Base-by-base conservation (phyloP, 768 basidiomycete species). In the Leccinum aurantiacum region DNA sequence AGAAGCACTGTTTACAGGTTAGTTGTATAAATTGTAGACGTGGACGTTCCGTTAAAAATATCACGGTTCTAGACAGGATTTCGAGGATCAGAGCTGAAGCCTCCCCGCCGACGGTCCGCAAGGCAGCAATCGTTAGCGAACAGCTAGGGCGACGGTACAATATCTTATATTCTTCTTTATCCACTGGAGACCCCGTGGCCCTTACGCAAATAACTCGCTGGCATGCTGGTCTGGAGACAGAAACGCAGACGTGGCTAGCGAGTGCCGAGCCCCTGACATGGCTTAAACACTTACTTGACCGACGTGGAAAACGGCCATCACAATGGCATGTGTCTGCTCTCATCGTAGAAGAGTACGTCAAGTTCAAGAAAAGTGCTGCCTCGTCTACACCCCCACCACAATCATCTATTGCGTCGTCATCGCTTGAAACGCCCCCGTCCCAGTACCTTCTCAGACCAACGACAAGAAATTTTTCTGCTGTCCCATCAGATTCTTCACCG, bases 201-300 rank as follows among this genome's bases (percentile, higher is more conserved):
- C 76, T 85, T 8, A 74, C 77, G 19, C 76, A 78, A 47, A 78
- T 85, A 29, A 79, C 78, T 31, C 82, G 80, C 19, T 92, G 90
- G 90, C 83, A 85, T 63, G 70, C 75, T n/a, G 71, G 73, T 31
- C 84, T 84, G 58, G 80, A 82, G 31, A 65, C 72, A 9, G 65
- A 77, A n/a, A 72, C 81, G 9, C 82, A 77, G 59, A 71, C 76
- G n/a, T 77, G 81, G 27, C 68, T 91, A 25, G 88, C 88, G 57
- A 79, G 80, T 55, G 80, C 82, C 0, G 90, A 92, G 67, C 88
- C 90, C 7, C 77, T 88, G 50, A 84, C 85, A 7, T 92, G 90
- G 90, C 74, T 91, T 29, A 88, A 84, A 65, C 87, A 90, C 59
- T 68, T 81, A 62, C 75, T 84, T 52, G 82, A 86, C 51, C 84